Percentiles rank a stretch among this genome's conserved stretches.
phyloP scores from a whole-genome alignment of 2,329 filamentous ascomycete species.

The Aspergillus puulaauensis region DNA sequence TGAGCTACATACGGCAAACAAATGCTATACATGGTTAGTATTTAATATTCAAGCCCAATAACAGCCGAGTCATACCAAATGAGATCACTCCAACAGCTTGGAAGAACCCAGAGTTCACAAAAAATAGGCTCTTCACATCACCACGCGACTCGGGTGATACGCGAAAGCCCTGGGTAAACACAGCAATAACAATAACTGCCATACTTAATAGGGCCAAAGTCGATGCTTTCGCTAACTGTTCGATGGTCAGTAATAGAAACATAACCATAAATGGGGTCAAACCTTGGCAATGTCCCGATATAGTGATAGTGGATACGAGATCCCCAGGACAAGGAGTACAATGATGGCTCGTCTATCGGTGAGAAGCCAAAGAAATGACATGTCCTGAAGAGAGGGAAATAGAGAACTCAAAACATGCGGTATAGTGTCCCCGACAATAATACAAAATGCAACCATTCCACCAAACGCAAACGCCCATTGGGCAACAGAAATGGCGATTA shows the following conservation, averaged over 20 bases:
- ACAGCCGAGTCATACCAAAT: constrained; percentile 64
- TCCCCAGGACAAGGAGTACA: constrained; percentile 77
- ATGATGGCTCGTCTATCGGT: constrained; percentile 82
- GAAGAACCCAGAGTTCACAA: constrained; percentile 85
- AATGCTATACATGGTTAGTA: constrained; percentile 54
- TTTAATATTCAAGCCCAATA: constrained; percentile 1
- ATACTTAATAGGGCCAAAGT: constrained; percentile 92
- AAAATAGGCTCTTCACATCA: constrained; percentile 66
- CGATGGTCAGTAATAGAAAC: constrained; percentile 29
- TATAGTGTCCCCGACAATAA: constrained; percentile 95
- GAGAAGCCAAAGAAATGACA: constrained; percentile 78
- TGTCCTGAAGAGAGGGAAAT: constrained; percentile 71
- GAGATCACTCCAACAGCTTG: constrained; percentile 98
- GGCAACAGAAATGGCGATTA: constrained; percentile 86
- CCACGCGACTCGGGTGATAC: constrained; percentile 73
- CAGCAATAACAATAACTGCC: constrained; percentile 82
- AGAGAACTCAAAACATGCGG: constrained; percentile 82
- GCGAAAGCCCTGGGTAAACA: constrained; percentile 77
- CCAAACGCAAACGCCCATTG: constrained; percentile 99
- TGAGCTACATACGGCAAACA: constrained; percentile 57
- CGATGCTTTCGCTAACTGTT: constrained; percentile 88
- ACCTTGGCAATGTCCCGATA: constrained; percentile 98
- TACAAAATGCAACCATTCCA: constrained; percentile 96
- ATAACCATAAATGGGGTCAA: constrained; percentile 24
- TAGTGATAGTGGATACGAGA: constrained; percentile 88